Percentiles rank a stretch among this genome's conserved stretches.
Evolutionary conservation across 2,329 filamentous ascomycete genomes (phyloP).

Genomic region (Didymella arachidicola): DNA sequence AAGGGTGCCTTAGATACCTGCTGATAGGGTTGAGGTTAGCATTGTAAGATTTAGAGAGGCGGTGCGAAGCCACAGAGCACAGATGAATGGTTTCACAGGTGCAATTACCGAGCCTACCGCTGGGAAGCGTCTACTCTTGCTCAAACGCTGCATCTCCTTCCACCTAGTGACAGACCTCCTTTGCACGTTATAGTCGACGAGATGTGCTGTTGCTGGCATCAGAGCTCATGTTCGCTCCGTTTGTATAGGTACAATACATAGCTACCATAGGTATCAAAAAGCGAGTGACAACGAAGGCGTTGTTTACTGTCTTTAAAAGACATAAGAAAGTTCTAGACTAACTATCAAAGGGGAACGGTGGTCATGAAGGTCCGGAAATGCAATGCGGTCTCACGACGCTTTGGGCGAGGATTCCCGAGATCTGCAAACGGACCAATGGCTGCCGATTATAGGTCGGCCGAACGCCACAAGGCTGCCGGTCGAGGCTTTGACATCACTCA

Average conservation of each 20-base stretch:
- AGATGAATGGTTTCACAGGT: not conserved
- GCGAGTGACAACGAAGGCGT: not conserved
- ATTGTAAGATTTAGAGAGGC: no score
- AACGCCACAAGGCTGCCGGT: not conserved
- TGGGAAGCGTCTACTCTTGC: not conserved
- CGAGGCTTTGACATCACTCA: not conserved
- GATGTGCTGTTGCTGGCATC: not conserved
- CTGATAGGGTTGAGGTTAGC: no score
- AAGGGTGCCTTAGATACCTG: no score
- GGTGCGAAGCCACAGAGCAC: no score
- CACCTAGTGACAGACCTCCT: not conserved
- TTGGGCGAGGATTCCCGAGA: constrained; percentile 8
- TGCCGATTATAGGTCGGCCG: not conserved
- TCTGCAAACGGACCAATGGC: not conserved
- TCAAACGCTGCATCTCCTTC: not conserved
- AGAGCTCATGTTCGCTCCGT: not conserved
- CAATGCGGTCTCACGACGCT: not conserved
- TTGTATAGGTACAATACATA: no score
- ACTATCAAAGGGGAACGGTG: not conserved
- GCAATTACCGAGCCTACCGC: not conserved
- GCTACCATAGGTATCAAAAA: not conserved
- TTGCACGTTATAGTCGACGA: not conserved
- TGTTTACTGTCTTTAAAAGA: not conserved
- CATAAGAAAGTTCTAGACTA: not conserved
- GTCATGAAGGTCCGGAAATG: constrained; percentile 1